phyloP scores from a whole-genome alignment of 2,329 filamentous ascomycete genomes.

The Xylariaceae sp. region DNA sequence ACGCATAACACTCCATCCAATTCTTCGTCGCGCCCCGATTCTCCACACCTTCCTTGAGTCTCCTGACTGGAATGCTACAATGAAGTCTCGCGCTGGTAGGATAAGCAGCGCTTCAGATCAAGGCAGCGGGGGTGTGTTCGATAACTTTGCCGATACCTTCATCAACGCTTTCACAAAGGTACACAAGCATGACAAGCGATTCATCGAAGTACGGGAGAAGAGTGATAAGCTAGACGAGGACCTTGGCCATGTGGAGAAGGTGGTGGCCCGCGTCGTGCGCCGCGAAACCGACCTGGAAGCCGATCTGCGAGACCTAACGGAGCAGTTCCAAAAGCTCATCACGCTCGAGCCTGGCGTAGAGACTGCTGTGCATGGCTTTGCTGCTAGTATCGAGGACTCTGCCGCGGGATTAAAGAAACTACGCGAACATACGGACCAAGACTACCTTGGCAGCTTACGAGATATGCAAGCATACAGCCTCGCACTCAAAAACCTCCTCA shows the following conservation, averaged over 20 bases:
- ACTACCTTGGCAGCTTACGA: slow-evolving; percentile 89
- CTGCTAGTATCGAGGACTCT: slow-evolving; percentile 83
- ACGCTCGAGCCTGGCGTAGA: slow-evolving; percentile 88
- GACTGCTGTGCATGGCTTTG: slow-evolving; percentile 81
- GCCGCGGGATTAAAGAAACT: slow-evolving; percentile 79
- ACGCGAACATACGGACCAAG: slow-evolving; percentile 91
- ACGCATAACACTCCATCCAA: slow-evolving; percentile 85
- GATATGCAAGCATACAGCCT: slow-evolving; percentile 96
- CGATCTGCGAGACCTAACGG: slow-evolving; percentile 88
- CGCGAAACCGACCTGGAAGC: slow-evolving; percentile 86
- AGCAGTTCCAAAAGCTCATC: slow-evolving; percentile 94
- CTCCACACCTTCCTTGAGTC: slow-evolving; percentile 92
- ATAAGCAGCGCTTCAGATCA: slow-evolving; percentile 59
- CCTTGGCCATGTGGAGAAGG: slow-evolving; percentile 90
- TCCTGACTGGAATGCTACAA: slow-evolving; percentile 94
- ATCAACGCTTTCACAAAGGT: slow-evolving; percentile 98
- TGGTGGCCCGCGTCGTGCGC: slow-evolving; percentile 88
- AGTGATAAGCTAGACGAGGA: slow-evolving; percentile 95
- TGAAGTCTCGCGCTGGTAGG: slow-evolving; percentile 78
- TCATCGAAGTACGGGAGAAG: slow-evolving; percentile 91
- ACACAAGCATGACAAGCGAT: slow-evolving; percentile 92
- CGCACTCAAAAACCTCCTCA: slow-evolving; percentile 86
- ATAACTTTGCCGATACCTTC: slow-evolving; percentile 94
- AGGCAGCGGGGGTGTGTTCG: slow-evolving; percentile 76
- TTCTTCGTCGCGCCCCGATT: slow-evolving; percentile 81